These are phyloP conservation scores for Dittrichia graveolens DNA, from an alignment of 129 eudicot species.

Conservation along the genomic window DNA sequence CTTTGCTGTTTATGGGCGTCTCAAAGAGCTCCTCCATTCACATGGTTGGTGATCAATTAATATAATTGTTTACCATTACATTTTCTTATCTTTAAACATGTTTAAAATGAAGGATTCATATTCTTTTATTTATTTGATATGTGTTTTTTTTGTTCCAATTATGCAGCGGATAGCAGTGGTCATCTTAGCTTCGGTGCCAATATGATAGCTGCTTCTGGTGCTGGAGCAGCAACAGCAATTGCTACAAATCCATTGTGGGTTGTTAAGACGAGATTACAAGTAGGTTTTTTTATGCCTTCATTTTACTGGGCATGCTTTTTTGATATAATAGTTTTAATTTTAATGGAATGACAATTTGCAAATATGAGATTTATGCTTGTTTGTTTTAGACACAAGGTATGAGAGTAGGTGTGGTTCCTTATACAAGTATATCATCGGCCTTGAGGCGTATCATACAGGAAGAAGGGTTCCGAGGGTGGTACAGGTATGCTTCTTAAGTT, in stretches of 20 bases:
- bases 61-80: not conserved
- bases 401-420: conserved; percentile 92
- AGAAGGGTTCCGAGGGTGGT: conserved; percentile 92
- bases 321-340: too few species aligned
- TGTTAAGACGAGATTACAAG: conserved; percentile 96
- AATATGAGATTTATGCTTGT: too few species aligned
- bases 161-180: conserved; percentile 51
- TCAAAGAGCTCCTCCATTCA: conserved; percentile 71
- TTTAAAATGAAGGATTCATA: too few species aligned
- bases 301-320: too few species aligned
- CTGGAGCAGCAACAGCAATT: conserved; percentile 94
- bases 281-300: conserved; percentile 32
- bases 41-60: conserved; percentile 50
- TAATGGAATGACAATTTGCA: too few species aligned
- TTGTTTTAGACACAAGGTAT: conserved; percentile 85
- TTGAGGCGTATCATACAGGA: conserved; percentile 75
- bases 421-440: conserved; percentile 77
- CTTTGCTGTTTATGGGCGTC: conserved; percentile 88
- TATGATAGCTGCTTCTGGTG: conserved; percentile 96
- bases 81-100: too few species aligned
- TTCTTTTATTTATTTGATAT: too few species aligned
- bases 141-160: too few species aligned
- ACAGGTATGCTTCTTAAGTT: conserved; percentile 56
- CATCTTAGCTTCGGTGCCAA: conserved; percentile 77
- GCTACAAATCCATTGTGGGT: conserved; percentile 96